Evolutionary conservation across 495 filamentous ascomycete genomes (phyloP), one percentile per base, ranked within the genome.

Genomic region (Penicillium desertorum): DNA sequence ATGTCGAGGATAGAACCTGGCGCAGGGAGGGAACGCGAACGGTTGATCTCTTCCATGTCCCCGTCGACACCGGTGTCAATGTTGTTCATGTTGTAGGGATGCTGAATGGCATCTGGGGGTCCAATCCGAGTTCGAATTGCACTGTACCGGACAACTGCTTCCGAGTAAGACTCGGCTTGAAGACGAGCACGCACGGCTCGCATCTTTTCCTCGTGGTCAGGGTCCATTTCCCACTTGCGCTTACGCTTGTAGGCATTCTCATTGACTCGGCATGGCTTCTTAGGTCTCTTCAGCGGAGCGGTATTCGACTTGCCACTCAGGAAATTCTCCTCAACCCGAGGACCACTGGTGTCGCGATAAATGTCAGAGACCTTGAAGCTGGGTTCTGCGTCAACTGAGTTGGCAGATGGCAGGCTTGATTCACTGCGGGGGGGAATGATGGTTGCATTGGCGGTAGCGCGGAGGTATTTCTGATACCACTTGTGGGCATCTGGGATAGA

Each of bases 321-420:
- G 32, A 69, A 69, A 5, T 41, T 19, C 9, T 69, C 66, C 29
- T 64, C 59, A 1, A 64, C 50, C 19, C 58, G 57, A 22, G 61
- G 54, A 11, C 66, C 66, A 51, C 49, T 59, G 17, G 63, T 66
- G 45, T 66, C 66, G 5, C 63, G 63, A 49, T 69, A 69, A 27
- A 69, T 63, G 32, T 69, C 63, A 3, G 66, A 56, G 14, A 47
- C 22, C 23, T 60, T 66, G 41, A 66, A 63, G 17, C 11, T 16
- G 19, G 67, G 58, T 47, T 74, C 70, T 32, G 53, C 60, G 42
- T 71, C 71, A 44, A 73, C 46, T 1, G 73, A 72, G 37, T 71
- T 70, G 6, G 68, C 69, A 2, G 77, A 76, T 27, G 81, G 80
- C 23, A 80, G 50, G 14, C 73, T 76, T 10, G 77, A 79, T 12